Base-by-base conservation (phyloP, 225 moss, liverwort and hornwort species). In the Sphagnum contortum region DNA sequence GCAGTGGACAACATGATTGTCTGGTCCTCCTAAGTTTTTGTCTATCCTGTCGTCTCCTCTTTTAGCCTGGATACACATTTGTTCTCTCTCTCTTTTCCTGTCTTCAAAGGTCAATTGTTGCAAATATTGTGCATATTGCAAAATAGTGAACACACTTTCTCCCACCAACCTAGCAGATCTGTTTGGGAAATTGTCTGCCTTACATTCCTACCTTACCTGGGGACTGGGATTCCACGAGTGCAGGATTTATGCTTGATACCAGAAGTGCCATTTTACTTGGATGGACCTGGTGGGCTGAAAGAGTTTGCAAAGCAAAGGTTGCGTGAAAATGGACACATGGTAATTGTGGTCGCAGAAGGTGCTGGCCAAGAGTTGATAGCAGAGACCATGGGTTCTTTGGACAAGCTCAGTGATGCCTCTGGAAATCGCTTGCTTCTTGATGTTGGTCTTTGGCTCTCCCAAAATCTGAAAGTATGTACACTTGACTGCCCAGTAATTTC, bases 161-260 rank as follows among this genome's bases (percentile, higher is more conserved):
- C 1, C 29, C 29, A 29, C 29, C 29, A 29, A 29, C 29, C 29
- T 29, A 29, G 29, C 29, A 29, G 29, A 29, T 29, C 29, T 29
- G 29, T 29, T 29, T 29, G 29, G 29, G 29, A 29, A 29, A 29
- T 29, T 0, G 29, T 29, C 29, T 29, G 29, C 29, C 29, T 2
- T 45, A 54, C 10, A 64, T 47, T 12, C 57, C 59, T 48, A 59
- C 68, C 45, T 12, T 50, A 10, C 6, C 57, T 58, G 51, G 54
- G 47, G 47, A 6, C 12, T 58, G n/a, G 12, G 29, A 29, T 29
- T 58, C 60, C 70, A 58, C 65, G 55, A 51, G 3, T 75, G 73
- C 75, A 84, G 84, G 91, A 91, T 56, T 71, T 88, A 12, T 88
- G 88, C 77, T 76, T 91, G 76, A 82, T 91, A 13, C 91, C 91